These are phyloP conservation scores for Coniochaeta ligniaria DNA, from an alignment of 2,329 filamentous ascomycete genomes.

Conservation along the genomic window DNA sequence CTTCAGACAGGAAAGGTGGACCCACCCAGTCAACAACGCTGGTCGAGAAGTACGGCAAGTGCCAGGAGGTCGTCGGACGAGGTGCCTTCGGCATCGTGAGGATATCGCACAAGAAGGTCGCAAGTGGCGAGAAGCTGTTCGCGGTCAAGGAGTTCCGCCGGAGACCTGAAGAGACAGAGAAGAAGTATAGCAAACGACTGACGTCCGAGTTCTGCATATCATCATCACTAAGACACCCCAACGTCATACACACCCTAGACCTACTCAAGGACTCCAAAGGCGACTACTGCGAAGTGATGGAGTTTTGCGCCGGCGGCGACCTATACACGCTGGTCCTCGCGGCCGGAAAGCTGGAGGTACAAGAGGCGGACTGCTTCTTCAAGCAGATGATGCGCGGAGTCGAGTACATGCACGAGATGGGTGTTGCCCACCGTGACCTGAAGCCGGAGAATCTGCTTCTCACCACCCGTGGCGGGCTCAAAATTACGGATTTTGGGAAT, in stretches of 20 bases:
- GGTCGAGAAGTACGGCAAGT: conserved; percentile 96
- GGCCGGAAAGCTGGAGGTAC: conserved; percentile 83
- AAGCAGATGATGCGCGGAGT: conserved; percentile 99
- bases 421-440: conserved; percentile 90
- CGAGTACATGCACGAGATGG: conserved; percentile 99
- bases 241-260: conserved; percentile 96
- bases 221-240: conserved; percentile 90
- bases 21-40: conserved; percentile 70
- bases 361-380: conserved; percentile 96
- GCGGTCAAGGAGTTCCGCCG: conserved; percentile 98
- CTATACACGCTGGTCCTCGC: conserved; percentile 89
- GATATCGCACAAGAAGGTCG: conserved; percentile 92
- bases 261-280: conserved; percentile 93
- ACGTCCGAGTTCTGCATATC: conserved; percentile 99
- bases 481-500: conserved; percentile 98
- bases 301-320: conserved; percentile 95
- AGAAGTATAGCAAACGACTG: conserved; percentile 95
- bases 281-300: conserved; percentile 98
- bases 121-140: conserved; percentile 86
- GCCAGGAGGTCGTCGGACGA: conserved; percentile 91
- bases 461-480: conserved; percentile 85
- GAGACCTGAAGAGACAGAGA: conserved; percentile 86
- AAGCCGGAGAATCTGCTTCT: conserved; percentile 96
- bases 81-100: conserved; percentile 96
- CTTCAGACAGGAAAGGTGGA: conserved; percentile 69